A percentile compares a stretch with the other conserved stretches of the same genome.
phyloP scores from a whole-genome alignment of 805 yeast genomes.

The Spencermartinsiella europaea region DNA sequence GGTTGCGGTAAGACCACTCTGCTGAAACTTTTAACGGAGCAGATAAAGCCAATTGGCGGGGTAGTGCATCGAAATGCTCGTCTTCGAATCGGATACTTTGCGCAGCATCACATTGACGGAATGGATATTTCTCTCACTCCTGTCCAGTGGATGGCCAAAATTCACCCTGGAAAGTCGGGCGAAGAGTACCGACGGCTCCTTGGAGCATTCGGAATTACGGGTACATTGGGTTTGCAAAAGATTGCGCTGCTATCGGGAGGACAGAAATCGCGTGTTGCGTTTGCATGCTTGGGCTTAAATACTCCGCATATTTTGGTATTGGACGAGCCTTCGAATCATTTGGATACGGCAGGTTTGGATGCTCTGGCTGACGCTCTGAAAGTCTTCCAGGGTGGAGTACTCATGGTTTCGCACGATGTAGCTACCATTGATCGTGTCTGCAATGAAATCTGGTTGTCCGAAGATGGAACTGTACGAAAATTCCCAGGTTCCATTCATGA shows the following conservation, averaged over 20 bases:
- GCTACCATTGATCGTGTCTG: conserved; percentile 83
- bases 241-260: conserved; percentile 93
- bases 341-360: conserved; percentile 97
- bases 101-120: conserved; percentile 98
- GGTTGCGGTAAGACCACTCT: conserved; percentile 99
- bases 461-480: conserved; percentile 70
- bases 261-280: conserved; percentile 97
- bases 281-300: conserved; percentile 86
- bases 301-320: conserved; percentile 88
- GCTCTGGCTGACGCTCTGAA: conserved; percentile 87
- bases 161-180: conserved; percentile 88
- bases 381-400: conserved; percentile 88
- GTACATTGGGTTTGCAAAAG: conserved; percentile 85
- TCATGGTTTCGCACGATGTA: conserved; percentile 98
- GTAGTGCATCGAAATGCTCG: conserved; percentile 75
- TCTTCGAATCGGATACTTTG: conserved; percentile 91
- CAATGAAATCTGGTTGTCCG: conserved; percentile 94
- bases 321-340: conserved; percentile 98
- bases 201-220: conserved; percentile 96
- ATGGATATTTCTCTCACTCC: conserved; percentile 85
- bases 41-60: conserved; percentile 69
- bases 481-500: conserved; percentile 80
- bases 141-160: conserved; percentile 87
- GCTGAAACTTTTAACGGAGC: conserved; percentile 79
- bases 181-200: conserved; percentile 96